Evolutionary conservation across 2,329 filamentous ascomycete genomes (phyloP), one percentile per base, ranked within the genome.

Genomic region (Bipolaris bicolor): DNA sequence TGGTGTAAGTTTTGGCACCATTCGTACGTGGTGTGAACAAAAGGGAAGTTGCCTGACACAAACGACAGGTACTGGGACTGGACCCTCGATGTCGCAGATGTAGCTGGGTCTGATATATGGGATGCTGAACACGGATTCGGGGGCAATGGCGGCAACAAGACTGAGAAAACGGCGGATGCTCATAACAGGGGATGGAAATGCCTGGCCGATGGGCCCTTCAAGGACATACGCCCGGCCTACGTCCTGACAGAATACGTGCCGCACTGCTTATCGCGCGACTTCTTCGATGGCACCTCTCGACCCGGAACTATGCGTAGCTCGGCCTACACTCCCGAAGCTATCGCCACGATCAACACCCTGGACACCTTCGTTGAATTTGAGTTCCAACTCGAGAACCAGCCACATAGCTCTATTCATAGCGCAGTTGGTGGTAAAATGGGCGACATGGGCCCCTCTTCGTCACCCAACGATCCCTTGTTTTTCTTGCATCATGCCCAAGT

Each of bases 401-500:
- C 36, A 7, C 36, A 39, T 16, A 15, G 36, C 36, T 39, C 36
- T 5, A 39, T 39, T 1, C 36, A 39, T 10, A 39, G 36, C 36
- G 36, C 36, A 5, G 36, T 39, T 7, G 36, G 36, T 10, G 36
- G 36, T 7, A 1, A 39, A 39, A 1, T 5, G 3, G 36, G 36
- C 9, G 36, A 39, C 36, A 5, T 39, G 15, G n/a, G 36, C 7
- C 36, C 36, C 18, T 18, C 36, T 10, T 39, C 36, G 5, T 39
- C 36, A 5, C 36, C 36, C 36, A 39, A 39, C 7, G 36, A 75
- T 57, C 71, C 70, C 1, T 49, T 70, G 7, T 75, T 73, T 52
- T 73, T 73, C 58, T 61, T 74, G 18, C 72, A 75, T 52, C 72
- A 73, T 48, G 48, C 60, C 3, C 65, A 73, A 52, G 52, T 75